These are phyloP conservation scores for Malus sylvestris DNA, from an alignment of 306 rosid species.

Conservation along the genomic window DNA sequence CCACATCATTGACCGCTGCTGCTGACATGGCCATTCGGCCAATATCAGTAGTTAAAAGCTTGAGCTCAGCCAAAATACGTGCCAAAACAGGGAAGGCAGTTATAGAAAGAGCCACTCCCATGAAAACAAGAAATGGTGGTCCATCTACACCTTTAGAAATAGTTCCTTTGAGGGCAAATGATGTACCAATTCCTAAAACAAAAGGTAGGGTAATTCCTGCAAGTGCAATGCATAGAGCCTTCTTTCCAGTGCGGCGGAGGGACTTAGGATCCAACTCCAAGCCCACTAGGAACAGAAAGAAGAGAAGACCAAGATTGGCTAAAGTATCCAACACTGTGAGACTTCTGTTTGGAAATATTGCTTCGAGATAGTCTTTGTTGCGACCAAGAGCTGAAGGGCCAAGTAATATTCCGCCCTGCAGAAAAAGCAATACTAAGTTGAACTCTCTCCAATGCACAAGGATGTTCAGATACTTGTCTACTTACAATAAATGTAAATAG, in stretches of 20 bases:
- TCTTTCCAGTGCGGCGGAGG: conserved; percentile 48
- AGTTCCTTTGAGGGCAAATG: conserved; percentile 37
- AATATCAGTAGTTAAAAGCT: conserved; percentile 71
- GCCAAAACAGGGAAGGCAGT: conserved; percentile 92
- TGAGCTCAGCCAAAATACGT: conserved; percentile 84
- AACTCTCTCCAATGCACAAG: not conserved
- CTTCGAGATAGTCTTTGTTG: conserved; percentile 26
- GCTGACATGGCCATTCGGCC: conserved; percentile 91
- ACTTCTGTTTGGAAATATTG: conserved; percentile 50
- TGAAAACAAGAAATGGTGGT: conserved; percentile 57
- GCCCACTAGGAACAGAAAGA: conserved; percentile 57
- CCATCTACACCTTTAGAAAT: conserved; percentile 39
- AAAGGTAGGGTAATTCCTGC: conserved; percentile 65
- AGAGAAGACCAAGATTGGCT: conserved; percentile 66
- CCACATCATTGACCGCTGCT: conserved; percentile 86
- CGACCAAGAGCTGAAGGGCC: conserved; percentile 66
- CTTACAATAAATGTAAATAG: not conserved
- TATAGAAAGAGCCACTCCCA: conserved; percentile 69
- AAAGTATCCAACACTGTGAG: conserved; percentile 52
- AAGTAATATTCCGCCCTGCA: conserved; percentile 62
- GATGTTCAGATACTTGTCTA: not conserved
- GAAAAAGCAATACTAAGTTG: not conserved
- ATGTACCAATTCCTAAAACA: conserved; percentile 58
- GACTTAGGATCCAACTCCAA: conserved; percentile 49
- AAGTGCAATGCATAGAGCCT: conserved; percentile 46